Conservation (phyloP, 805 yeast species). For the Zygoascus flipseniorum region DNA sequence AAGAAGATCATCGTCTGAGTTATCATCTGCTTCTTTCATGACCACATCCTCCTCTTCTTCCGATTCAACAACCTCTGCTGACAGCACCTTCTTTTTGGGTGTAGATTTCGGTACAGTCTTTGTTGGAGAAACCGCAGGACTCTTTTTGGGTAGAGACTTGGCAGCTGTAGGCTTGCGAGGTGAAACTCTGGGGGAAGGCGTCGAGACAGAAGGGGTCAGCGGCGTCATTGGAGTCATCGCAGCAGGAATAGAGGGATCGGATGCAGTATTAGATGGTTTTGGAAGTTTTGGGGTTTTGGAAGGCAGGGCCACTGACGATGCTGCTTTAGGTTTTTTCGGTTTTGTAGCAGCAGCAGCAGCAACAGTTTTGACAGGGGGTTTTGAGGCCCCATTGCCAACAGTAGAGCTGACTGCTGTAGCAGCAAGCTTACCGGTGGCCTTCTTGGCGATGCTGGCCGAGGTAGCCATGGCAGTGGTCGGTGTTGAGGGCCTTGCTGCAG, state of each 20-base stretch:
- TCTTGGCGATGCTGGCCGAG: background rate
- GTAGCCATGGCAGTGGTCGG: background rate
- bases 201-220: background rate
- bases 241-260: background rate
- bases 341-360: background rate
- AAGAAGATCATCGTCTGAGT: constrained; percentile 24
- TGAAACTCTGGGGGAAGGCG: background rate
- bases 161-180: background rate
- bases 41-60: background rate
- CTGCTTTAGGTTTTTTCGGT: background rate
- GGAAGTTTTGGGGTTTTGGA: background rate
- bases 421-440: background rate
- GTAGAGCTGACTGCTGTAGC: background rate
- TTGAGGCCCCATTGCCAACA: background rate
- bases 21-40: constrained; percentile 16
- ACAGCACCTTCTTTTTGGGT: background rate
- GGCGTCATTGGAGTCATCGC: background rate
- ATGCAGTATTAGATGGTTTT: background rate
- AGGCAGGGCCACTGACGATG: background rate
- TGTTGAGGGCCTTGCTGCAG: background rate
- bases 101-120: background rate
- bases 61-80: background rate
- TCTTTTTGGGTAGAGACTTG: background rate
- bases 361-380: background rate
- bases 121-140: background rate